These are phyloP conservation scores for Euptelea pleiosperma DNA, from an alignment of 164 flowering plant genomes.

Conservation along the genomic window DNA sequence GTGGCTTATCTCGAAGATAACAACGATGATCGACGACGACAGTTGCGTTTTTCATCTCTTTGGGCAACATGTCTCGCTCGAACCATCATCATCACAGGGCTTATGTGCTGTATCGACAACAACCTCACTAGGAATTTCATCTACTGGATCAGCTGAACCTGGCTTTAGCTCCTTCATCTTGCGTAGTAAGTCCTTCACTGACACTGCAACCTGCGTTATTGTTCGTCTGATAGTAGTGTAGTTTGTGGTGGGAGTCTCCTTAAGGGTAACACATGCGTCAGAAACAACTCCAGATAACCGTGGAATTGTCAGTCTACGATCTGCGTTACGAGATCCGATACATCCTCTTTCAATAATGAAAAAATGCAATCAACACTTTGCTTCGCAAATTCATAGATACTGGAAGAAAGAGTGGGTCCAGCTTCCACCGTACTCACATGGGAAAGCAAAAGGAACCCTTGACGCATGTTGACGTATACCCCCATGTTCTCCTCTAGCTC, in stretches of 20 bases:
- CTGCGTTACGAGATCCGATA: slow-evolving; percentile 37
- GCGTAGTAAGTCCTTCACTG: slow-evolving; percentile 86
- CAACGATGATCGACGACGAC: too few species aligned
- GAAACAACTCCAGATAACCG: slow-evolving; percentile 70
- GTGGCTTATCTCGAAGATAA: too few species aligned
- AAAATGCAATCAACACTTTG: slow-evolving; percentile 73
- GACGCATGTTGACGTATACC: slow-evolving; percentile 64
- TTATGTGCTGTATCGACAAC: slow-evolving; percentile 19
- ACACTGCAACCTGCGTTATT: slow-evolving; percentile 74
- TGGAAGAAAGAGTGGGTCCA: slow-evolving; percentile 75
- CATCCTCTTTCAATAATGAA: slow-evolving; percentile 22
- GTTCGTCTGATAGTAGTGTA: slow-evolving; percentile 76
- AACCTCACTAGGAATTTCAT: slow-evolving; percentile 25
- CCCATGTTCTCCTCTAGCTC: slow-evolving; percentile 71
- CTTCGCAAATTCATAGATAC: slow-evolving; percentile 56
- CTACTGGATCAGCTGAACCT: slow-evolving; percentile 27
- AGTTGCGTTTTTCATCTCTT: slow-evolving; percentile 84
- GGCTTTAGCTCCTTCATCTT: slow-evolving; percentile 89
- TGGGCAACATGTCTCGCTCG: slow-evolving; percentile 52
- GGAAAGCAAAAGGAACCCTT: slow-evolving; percentile 74
- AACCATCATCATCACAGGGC: slow-evolving; percentile 30
- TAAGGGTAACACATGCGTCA: slow-evolving; percentile 78
- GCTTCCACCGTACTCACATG: slow-evolving; percentile 80
- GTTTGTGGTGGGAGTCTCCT: slow-evolving; percentile 74
- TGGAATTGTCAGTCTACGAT: slow-evolving; percentile 43